A percentile compares a stretch with the other conserved stretches of the same genome.
These are phyloP conservation scores for Kalmusia sp. DNA, from an alignment of 2,329 filamentous ascomycete genomes.

Conservation along the genomic window DNA sequence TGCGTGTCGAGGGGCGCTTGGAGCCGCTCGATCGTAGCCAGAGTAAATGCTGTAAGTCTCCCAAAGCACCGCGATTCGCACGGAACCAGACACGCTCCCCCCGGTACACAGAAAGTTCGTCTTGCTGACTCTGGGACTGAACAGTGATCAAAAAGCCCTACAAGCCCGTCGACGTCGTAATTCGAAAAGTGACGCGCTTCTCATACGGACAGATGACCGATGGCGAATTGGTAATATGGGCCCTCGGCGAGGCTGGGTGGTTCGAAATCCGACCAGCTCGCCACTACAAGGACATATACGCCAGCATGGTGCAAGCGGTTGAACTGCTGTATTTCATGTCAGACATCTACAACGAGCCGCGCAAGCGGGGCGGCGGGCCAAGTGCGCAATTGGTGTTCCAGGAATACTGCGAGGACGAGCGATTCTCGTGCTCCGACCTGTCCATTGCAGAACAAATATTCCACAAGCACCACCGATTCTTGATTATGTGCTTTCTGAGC, in stretches of 20 bases:
- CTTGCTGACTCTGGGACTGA: constrained; percentile 15
- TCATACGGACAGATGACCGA: constrained; percentile 62
- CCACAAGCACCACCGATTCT: constrained; percentile 49
- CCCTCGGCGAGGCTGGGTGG: constrained; percentile 70
- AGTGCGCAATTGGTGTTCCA: constrained; percentile 49
- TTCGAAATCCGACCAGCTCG: constrained; percentile 69
- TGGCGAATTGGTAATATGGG: constrained; percentile 68
- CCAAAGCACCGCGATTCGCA: not conserved
- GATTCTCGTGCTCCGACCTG: constrained; percentile 32
- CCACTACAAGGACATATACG: constrained; percentile 63
- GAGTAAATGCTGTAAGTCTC: constrained; percentile 35
- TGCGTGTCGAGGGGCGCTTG: constrained; percentile 67
- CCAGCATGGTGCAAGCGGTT: constrained; percentile 68
- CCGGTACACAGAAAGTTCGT: not conserved
- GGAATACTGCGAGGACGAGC: constrained; percentile 47
- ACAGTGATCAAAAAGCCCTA: constrained; percentile 44
- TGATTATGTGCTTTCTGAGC: constrained; percentile 54
- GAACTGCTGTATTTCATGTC: constrained; percentile 69
- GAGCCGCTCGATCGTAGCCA: constrained; percentile 44
- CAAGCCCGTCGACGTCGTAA: constrained; percentile 56
- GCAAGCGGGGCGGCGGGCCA: constrained; percentile 47
- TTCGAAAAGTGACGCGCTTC: constrained; percentile 58
- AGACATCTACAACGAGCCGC: constrained; percentile 60
- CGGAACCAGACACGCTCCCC: not conserved
- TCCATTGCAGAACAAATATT: constrained; percentile 38